Percentiles rank a stretch among this genome's conserved stretches.
phyloP scores from a whole-genome alignment of 2,329 filamentous ascomycete genomes.

The Xylaria sp. region DNA sequence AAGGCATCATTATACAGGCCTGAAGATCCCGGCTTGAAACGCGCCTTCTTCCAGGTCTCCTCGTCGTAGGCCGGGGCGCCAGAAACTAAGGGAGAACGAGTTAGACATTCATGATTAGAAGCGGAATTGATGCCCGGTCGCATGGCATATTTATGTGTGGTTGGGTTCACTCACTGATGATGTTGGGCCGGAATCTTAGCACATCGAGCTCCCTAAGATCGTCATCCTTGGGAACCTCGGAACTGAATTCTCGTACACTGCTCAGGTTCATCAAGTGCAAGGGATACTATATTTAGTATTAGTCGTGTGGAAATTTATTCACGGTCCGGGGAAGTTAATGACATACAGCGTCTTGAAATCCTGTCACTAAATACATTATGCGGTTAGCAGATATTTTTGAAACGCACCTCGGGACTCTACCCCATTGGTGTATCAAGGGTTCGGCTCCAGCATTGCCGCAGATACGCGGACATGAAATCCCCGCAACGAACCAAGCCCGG shows the following conservation, averaged over 20 bases:
- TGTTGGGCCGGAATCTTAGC: conserved; percentile 70
- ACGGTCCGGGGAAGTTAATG: background rate
- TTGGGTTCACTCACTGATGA: conserved; percentile 56
- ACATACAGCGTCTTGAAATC: conserved; percentile 24
- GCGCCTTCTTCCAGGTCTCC: conserved; percentile 68
- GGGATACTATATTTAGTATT: conserved; percentile 57
- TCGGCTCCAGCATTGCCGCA: no score
- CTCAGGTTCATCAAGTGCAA: conserved; percentile 68
- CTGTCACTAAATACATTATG: conserved; percentile 2
- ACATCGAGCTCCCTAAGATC: conserved; percentile 57
- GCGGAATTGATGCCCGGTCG: background rate
- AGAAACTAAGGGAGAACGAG: conserved; percentile 49
- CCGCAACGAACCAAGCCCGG: background rate
- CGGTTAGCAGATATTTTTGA: background rate
- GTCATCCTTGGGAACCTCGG: conserved; percentile 55
- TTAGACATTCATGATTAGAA: conserved; percentile 1
- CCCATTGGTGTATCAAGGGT: no score
- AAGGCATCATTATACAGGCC: conserved; percentile 48
- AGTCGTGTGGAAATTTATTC: conserved; percentile 18
- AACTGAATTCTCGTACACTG: conserved; percentile 64
- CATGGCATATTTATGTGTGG: background rate
- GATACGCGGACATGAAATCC: no score
- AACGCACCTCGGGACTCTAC: background rate
- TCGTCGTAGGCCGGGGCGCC: conserved; percentile 68
- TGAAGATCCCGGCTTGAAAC: conserved; percentile 51